Percentiles rank a stretch among this genome's conserved stretches.
Conservation (phyloP, 495 filamentous ascomycete genomes). For the Aspergillus cavernicola region DNA sequence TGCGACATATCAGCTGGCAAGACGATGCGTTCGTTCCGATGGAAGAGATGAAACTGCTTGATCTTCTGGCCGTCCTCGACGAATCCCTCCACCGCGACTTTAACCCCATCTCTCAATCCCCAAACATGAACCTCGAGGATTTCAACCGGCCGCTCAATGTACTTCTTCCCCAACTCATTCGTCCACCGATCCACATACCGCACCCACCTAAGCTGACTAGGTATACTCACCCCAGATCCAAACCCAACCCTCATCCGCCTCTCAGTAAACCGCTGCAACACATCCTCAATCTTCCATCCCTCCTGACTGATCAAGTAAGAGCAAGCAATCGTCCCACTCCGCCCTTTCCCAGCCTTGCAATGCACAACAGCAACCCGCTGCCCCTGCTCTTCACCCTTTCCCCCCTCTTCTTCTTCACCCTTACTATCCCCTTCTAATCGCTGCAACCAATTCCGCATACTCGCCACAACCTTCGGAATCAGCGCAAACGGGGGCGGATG, state of each 20-base stretch:
- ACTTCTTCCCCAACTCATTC: conserved; percentile 63
- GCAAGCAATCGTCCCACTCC: conserved; percentile 84
- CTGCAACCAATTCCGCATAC: conserved; percentile 83
- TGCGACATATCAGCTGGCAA: conserved; percentile 46
- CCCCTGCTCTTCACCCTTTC: conserved; percentile 21
- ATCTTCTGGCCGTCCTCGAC: conserved; percentile 85
- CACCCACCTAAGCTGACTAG: conserved; percentile 84
- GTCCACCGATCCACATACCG: conserved; percentile 90
- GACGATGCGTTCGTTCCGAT: conserved; percentile 65
- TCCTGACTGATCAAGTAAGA: conserved; percentile 87
- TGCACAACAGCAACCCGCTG: conserved; percentile 84
- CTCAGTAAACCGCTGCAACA: conserved; percentile 78
- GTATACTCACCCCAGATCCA: conserved; percentile 87
- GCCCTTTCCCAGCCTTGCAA: conserved; percentile 95
- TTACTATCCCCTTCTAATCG: conserved; percentile 37
- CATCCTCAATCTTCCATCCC: conserved; percentile 77
- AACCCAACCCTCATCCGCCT: conserved; percentile 85
- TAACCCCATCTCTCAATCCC: conserved; percentile 84
- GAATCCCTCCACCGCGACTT: conserved; percentile 80
- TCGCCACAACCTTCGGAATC: conserved; percentile 81
- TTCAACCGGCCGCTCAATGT: conserved; percentile 79
- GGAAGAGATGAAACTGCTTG: conserved; percentile 78
- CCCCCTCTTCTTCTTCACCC: background rate
- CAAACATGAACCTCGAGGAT: conserved; percentile 86
- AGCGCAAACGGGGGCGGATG: conserved; percentile 91